Conservation (phyloP, 805 yeast species). For the Yarrowia sp. region DNA sequence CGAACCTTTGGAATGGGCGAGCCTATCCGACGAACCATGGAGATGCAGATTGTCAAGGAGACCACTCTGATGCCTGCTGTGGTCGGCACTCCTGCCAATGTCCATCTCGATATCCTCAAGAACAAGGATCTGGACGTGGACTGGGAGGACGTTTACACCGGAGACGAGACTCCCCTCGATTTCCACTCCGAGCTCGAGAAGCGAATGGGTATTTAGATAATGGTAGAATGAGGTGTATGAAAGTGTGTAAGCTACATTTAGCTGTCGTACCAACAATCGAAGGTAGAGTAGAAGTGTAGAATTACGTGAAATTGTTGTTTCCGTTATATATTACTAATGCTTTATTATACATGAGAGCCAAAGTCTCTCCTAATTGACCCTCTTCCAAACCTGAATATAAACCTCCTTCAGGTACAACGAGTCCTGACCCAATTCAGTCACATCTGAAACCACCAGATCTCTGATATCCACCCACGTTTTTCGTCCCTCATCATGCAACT, state of each 20-base stretch:
- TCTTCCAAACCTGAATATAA: slow-evolving; percentile 72
- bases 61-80: slow-evolving; percentile 72
- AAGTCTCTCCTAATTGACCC: not conserved
- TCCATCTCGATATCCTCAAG: slow-evolving; percentile 79
- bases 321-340: slow-evolving; percentile 1
- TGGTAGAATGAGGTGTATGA: not conserved
- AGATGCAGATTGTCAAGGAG: slow-evolving; percentile 70
- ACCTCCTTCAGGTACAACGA: slow-evolving; percentile 67
- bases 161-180: slow-evolving; percentile 52
- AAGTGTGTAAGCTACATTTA: too few species aligned
- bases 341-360: not conserved
- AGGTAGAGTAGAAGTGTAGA: not conserved
- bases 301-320: not conserved
- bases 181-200: slow-evolving; percentile 79
- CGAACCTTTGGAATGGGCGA: slow-evolving; percentile 91
- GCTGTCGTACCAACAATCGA: too few species aligned
- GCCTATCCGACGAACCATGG: slow-evolving; percentile 92
- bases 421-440: slow-evolving; percentile 60
- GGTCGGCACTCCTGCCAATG: slow-evolving; percentile 62
- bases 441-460: slow-evolving; percentile 52
- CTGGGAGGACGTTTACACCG: slow-evolving; percentile 90
- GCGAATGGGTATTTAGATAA: slow-evolving; percentile 51
- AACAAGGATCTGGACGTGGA: slow-evolving; percentile 80
- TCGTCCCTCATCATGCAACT: slow-evolving; percentile 52
- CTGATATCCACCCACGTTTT: slow-evolving; percentile 66